Evolutionary conservation across 768 basidiomycete species (phyloP).

Genomic region (Leccinellum luteum): DNA sequence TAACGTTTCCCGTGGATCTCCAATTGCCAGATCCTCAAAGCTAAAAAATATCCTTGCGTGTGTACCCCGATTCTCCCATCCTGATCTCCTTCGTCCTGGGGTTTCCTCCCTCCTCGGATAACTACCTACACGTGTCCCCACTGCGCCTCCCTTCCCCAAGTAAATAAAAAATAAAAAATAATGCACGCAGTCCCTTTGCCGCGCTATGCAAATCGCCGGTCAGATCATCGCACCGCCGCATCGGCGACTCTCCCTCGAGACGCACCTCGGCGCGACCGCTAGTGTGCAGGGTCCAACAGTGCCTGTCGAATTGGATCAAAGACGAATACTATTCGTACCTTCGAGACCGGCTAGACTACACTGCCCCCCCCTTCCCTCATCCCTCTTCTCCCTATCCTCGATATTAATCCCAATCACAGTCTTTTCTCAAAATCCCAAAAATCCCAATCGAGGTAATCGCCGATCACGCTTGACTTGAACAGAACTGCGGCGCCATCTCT

Average conservation of each 20-base stretch:
- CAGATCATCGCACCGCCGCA: neutral
- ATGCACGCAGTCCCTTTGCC: neutral
- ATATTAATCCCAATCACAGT: neutral
- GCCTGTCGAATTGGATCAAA: too few relatives aligned
- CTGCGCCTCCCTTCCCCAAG: neutral
- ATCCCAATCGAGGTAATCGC: neutral
- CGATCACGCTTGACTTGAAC: neutral
- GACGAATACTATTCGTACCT: neutral
- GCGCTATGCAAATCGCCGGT: neutral
- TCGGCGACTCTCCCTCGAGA: neutral
- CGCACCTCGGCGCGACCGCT: neutral
- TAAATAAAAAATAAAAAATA: too few relatives aligned
- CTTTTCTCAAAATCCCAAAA: neutral
- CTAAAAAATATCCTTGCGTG: constrained; percentile 3
- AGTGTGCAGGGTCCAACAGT: too few relatives aligned
- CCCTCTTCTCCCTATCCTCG: neutral
- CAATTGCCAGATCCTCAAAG: constrained; percentile 1
- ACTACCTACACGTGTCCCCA: constrained; percentile 5
- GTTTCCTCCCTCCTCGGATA: constrained; percentile 5
- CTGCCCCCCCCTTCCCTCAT: neutral
- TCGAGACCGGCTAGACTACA: neutral
- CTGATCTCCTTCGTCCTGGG: neutral
- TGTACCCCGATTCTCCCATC: neutral
- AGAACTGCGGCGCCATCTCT: neutral
- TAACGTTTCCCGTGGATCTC: neutral